phyloP scores from a whole-genome alignment of 352 stramenopile genomes.

The Pseudoperonospora humuli region DNA sequence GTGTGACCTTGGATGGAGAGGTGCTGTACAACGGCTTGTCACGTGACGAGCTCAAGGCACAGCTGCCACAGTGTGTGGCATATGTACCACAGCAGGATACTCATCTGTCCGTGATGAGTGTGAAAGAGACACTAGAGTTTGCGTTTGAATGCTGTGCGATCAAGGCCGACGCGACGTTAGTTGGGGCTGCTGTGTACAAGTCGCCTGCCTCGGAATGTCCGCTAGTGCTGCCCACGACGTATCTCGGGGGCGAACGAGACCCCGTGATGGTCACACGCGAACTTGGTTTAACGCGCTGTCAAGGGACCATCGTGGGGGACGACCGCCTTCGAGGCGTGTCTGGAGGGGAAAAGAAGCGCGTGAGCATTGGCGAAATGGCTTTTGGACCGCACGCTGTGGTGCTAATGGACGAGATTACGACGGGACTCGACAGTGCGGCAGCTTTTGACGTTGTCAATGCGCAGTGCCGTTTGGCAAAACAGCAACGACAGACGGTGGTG shows the following conservation, averaged over 20 bases:
- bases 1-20: slow-evolving; percentile 23
- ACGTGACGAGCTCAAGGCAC: slow-evolving; percentile 17
- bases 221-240: slow-evolving; percentile 18
- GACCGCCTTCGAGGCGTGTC: slow-evolving; percentile 53
- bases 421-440: slow-evolving; percentile 36
- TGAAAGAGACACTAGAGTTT: slow-evolving; percentile 91
- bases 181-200: slow-evolving; percentile 19
- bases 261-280: slow-evolving; percentile 18
- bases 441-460: slow-evolving; percentile 39
- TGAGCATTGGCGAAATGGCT: slow-evolving; percentile 83
- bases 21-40: slow-evolving; percentile 38
- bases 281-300: slow-evolving; percentile 37
- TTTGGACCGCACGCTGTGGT: slow-evolving; percentile 50
- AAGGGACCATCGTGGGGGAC: slow-evolving; percentile 51
- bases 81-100: slow-evolving; percentile 58
- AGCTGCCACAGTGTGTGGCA: slow-evolving; percentile 37
- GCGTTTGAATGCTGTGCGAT: slow-evolving; percentile 76
- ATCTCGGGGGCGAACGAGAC: slow-evolving; percentile 33
- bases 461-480: slow-evolving; percentile 27
- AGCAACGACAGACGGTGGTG: slow-evolving; percentile 44
- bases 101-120: slow-evolving; percentile 82
- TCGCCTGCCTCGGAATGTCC: slow-evolving; percentile 16
- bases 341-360: slow-evolving; percentile 88
- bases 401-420: slow-evolving; percentile 51
- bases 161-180: slow-evolving; percentile 10